Base-by-base conservation (phyloP, 225 moss, liverwort and hornwort genomes). In the Polytrichum formosum region DNA sequence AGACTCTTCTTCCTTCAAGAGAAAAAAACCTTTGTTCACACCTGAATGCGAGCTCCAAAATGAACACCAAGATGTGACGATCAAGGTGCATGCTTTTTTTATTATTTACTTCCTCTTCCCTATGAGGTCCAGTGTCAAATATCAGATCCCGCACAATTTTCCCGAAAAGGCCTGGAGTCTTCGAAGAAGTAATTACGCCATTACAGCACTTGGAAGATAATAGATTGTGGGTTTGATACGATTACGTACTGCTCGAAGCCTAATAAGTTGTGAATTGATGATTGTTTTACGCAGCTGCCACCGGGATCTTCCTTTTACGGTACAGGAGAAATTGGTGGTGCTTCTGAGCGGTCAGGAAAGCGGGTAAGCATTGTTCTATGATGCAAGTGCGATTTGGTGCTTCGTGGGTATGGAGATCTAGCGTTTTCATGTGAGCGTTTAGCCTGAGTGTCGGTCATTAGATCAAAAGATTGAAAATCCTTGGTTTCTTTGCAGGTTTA, bases 271-370 rank as follows among this genome's bases (percentile, higher is more conserved):
- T 61, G 28, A 37, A 22, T 18, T 16, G 30, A 6, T 20, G 13
- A 22, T 31, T 18, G 0, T 35, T 62, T 63, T 8, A 27, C 75
- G 76, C 90, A 96, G 95, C 77, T 97, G 69, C 88, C 92, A 19
- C 1, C 46, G 5, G 97, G 91, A 64, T 91, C 94, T 19, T 83
- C 86, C 37, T 85, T 97, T 63, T 97, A 94, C 61, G 97, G 97
- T 30, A 92, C 94, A 29, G 97, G 97, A 29, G 91, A 94, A 79
- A 90, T 88, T 6, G 75, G 88, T 73, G 94, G 97, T 35, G 70
- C 85, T 19, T 77, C 88, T 7, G 97, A 97, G 78, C 90, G 97
- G 35, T 89, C 82, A 22, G 97, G 97, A 37, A 89, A 82, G 81
- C 77, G 92, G 86, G 94, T 94, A 76, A 62, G 85, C 10, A n/a